phyloP scores from a whole-genome alignment of 2,329 filamentous ascomycete species.

The Alternaria consortialis region DNA sequence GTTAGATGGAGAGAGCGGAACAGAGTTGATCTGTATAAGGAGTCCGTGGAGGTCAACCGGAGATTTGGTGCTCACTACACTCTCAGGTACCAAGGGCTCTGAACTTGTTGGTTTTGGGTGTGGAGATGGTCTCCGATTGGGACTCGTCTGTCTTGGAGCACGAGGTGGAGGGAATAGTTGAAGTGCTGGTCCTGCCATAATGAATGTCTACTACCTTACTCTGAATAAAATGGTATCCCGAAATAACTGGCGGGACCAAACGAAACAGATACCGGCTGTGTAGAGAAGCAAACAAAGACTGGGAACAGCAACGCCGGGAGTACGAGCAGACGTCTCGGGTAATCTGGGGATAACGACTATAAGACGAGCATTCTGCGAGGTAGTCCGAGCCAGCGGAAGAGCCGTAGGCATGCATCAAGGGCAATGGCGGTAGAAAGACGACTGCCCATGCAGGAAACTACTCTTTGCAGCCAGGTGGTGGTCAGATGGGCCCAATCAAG shows the following conservation, averaged over 20 bases:
- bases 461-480: slow-evolving; percentile 38
- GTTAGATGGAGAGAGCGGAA: slow-evolving; percentile 45
- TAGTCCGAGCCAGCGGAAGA: slow-evolving; percentile 18
- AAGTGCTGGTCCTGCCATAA: slow-evolving; percentile 48
- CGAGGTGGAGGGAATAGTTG: slow-evolving; percentile 52
- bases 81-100: slow-evolving; percentile 43
- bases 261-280: slow-evolving; percentile 19
- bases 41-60: slow-evolving; percentile 51
- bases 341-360: slow-evolving; percentile 48
- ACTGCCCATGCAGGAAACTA: slow-evolving; percentile 44
- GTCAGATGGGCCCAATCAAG: slow-evolving; percentile 43
- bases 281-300: slow-evolving; percentile 22
- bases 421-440: slow-evolving; percentile 47
- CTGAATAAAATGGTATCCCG: slow-evolving; percentile 22
- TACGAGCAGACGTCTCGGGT: slow-evolving; percentile 32
- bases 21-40: slow-evolving; percentile 51
- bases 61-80: slow-evolving; percentile 40
- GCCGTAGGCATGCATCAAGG: slow-evolving; percentile 21
- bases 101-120: slow-evolving; percentile 41
- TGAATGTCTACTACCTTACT: slow-evolving; percentile 26
- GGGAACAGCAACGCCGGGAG: slow-evolving; percentile 25
- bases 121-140: slow-evolving; percentile 35
- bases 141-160: slow-evolving; percentile 45
- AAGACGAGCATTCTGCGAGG: slow-evolving; percentile 33
- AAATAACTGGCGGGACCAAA: slow-evolving; percentile 27